Evolutionary conservation across 352 stramenopile species (phyloP).

Genomic region (Globisporangium cylindrosporum): DNA sequence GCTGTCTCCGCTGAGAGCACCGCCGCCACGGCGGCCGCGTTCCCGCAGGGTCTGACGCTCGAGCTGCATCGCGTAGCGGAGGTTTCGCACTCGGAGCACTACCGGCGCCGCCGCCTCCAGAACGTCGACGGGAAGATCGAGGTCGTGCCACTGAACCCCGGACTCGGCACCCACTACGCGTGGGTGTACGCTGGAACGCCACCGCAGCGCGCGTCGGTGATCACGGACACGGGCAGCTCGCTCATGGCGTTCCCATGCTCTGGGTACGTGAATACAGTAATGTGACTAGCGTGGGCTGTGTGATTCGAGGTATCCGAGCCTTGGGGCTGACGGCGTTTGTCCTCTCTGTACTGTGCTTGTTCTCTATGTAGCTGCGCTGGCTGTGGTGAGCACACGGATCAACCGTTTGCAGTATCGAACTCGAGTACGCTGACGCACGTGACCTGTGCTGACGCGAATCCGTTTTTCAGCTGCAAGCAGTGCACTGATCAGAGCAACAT

Average conservation of each 20-base stretch:
- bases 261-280: slow-evolving; percentile 28
- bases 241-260: slow-evolving; percentile 83
- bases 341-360: not conserved
- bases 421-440: slow-evolving; percentile 74
- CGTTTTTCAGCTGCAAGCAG: slow-evolving; percentile 59
- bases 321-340: not conserved
- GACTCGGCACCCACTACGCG: slow-evolving; percentile 82
- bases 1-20: not conserved
- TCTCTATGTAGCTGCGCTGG: slow-evolving; percentile 35
- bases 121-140: slow-evolving; percentile 40
- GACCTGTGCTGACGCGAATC: slow-evolving; percentile 39
- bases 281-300: not conserved
- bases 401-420: slow-evolving; percentile 49
- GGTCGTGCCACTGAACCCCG: slow-evolving; percentile 59
- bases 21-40: not conserved
- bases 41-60: slow-evolving; percentile 27
- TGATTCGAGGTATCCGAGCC: not conserved
- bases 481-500: slow-evolving; percentile 37
- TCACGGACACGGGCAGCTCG: slow-evolving; percentile 77
- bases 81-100: slow-evolving; percentile 28
- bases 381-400: slow-evolving; percentile 77
- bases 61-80: slow-evolving; percentile 37
- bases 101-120: slow-evolving; percentile 36
- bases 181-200: slow-evolving; percentile 82
- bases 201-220: slow-evolving; percentile 78